Percentiles rank a stretch among this genome's conserved stretches.
Evolutionary conservation across 768 basidiomycete species (phyloP).

Genomic region (Kwoniella bestiolae): DNA sequence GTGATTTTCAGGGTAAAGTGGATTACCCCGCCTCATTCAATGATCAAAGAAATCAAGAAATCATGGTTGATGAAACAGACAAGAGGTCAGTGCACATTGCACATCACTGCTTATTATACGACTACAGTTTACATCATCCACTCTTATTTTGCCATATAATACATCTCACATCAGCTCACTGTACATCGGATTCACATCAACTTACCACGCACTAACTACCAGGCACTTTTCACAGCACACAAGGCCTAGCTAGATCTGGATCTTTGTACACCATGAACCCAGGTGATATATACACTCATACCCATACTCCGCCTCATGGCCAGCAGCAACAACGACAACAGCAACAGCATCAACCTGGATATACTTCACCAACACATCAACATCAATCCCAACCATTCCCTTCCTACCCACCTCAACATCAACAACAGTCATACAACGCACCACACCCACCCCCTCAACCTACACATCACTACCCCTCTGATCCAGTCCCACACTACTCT

Average conservation of each 20-base stretch:
- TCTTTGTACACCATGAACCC: constrained; percentile 49
- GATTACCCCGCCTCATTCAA: constrained; percentile 1
- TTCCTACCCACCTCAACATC: constrained; percentile 2
- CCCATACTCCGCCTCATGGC: constrained; percentile 33
- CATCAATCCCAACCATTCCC: constrained; percentile 2
- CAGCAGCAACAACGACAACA: constrained; percentile 12
- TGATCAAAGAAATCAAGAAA: too few relatives aligned
- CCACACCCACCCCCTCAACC: too few relatives aligned
- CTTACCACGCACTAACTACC: not conserved
- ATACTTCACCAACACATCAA: constrained; percentile 12
- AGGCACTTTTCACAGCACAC: not conserved
- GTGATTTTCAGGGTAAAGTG: constrained; percentile 2
- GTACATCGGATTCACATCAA: not conserved
- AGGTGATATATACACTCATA: constrained; percentile 45
- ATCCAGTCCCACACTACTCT: constrained; percentile 6
- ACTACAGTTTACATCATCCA: not conserved
- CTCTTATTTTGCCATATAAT: not conserved
- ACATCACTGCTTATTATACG: too few relatives aligned
- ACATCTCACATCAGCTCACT: not conserved
- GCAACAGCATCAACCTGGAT: constrained; percentile 6
- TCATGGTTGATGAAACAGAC: not conserved
- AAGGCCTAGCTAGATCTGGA: too few relatives aligned
- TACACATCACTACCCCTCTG: constrained; percentile 27
- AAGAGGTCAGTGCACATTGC: not conserved
- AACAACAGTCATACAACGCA: not conserved